Evolutionary conservation across 768 basidiomycete genomes (phyloP).

Genomic region (Pleurotus sapidus): DNA sequence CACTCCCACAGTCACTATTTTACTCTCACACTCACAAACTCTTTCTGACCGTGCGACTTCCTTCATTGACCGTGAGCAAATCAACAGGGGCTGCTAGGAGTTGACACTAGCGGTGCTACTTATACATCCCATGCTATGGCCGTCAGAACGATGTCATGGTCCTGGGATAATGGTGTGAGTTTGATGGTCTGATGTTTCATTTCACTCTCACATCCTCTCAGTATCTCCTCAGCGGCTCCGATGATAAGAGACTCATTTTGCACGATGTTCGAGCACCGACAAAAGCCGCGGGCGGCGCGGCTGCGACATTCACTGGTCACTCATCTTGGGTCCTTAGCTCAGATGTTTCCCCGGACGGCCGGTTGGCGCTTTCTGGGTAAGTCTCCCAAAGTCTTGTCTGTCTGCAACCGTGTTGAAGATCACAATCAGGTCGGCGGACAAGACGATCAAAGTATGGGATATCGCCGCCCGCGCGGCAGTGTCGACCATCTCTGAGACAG

Average conservation of each 20-base stretch:
- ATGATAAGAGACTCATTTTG: constrained; percentile 87
- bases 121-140: constrained; percentile 90
- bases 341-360: constrained; percentile 79
- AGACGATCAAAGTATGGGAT: constrained; percentile 87
- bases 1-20: too few relatives aligned
- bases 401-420: constrained; percentile 6
- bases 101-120: too few relatives aligned
- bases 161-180: constrained; percentile 79
- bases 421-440: constrained; percentile 69
- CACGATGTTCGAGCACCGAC: constrained; percentile 73
- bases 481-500: constrained; percentile 73
- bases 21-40: too few relatives aligned
- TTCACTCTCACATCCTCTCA: constrained; percentile 24
- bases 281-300: constrained; percentile 68
- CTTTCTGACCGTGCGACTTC: too few relatives aligned
- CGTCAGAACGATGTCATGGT: constrained; percentile 87
- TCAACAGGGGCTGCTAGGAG: too few relatives aligned
- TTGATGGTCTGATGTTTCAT: not conserved
- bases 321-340: constrained; percentile 88
- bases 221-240: constrained; percentile 87
- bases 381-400: constrained; percentile 14
- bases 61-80: too few relatives aligned
- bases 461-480: constrained; percentile 70
- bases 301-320: constrained; percentile 85
- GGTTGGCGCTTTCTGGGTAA: constrained; percentile 79